Evolutionary conservation across 306 rosid genomes (phyloP), one percentile per base, ranked within the genome.

Genomic region (Crataegus laevigata): DNA sequence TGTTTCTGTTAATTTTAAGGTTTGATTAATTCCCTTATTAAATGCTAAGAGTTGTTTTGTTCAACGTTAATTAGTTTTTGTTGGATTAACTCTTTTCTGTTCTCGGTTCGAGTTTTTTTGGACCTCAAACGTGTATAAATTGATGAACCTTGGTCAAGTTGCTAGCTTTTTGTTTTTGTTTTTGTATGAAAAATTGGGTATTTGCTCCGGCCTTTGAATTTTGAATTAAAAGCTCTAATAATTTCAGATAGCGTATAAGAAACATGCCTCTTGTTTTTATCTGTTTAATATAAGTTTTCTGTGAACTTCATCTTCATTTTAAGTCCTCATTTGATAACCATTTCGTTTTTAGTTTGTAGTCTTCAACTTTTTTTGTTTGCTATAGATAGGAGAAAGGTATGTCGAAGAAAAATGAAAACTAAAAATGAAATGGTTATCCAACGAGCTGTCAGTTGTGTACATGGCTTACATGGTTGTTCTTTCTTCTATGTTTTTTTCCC

Each of bases 401-500:
- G 38, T 63, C 13, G 63, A 26, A 57, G 61, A 11, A 21, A 17
- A 50, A 50, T 57, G 17, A 57, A 50, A 50, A 1, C 18, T 1
- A 50, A 47, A 50, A 50, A 5, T 21, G 21, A 50, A 50, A 50
- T 50, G 54, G 8, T 50, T 50, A 50, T 15, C 21, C 17, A 50
- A 50, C 21, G 3, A 18, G 3, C 21, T 2, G 5, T 25, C 28
- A 14, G 34, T 1, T 26, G 30, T 22, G 22, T n/a, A 22, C 22
- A 42, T 40, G 34, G 29, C 64, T 79, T 55, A 78, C 11, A 72
- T n/a, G 67, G 67, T 12, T 25, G 43, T 28, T 28, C 8, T 77
- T 7, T 74, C n/a, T 43, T 28, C 28, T 21, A 17, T 51, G 29
- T 68, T 45, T 72, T 75, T 77, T 70, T 34, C 9, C 80, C 75